Evolutionary conservation across 169 alveolate species (phyloP), one percentile per base, ranked within the genome.

Genomic region (Plasmodium inui): DNA sequence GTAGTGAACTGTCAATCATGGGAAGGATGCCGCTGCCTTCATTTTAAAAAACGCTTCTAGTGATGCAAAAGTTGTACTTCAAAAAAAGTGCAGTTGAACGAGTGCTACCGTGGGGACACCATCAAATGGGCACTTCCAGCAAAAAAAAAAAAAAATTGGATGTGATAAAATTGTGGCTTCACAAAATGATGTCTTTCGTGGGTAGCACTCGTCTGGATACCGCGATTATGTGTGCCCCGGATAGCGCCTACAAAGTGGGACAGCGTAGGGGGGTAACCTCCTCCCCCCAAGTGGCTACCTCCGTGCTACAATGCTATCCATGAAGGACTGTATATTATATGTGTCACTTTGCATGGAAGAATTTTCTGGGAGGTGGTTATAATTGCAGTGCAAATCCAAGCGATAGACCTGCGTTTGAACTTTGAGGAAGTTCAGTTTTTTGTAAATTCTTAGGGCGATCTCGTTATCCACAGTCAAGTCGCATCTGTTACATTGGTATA

Each of bases 391-490:
- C 53, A 86, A 76, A 44, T 86, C 46, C 92, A 83, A 79, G 82
- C 97, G 93, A 76, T 94, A 96, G 8, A 92, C 88, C 44, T 91
- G 82, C 1, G 96, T 94, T 32, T 82, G 72, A 10, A 96, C 96
- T 3, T 78, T 84, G 28, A 79, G 70, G 81, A 96, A 96, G n/a
- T 95, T 95, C 53, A 96, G 81, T 50, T 88, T 93, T 91, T 95
- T 84, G 84, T 96, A 96, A 46, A 95, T 81, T 30, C 85, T 85
- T 41, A 92, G 50, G 5, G 97, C 97, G 19, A 96, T 71, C n/a
- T 96, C 96, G 74, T 96, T 96, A 71, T 93, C 96, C 57, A 93
- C 84, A 7, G 72, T 95, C 74, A 96, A 34, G 39, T 96, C 97
- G 41, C 96, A 94, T 28, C 97, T 92, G 79, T 96, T 96, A 80